phyloP scores from a whole-genome alignment of 345 rosid species.

The Heritiera littoralis region DNA sequence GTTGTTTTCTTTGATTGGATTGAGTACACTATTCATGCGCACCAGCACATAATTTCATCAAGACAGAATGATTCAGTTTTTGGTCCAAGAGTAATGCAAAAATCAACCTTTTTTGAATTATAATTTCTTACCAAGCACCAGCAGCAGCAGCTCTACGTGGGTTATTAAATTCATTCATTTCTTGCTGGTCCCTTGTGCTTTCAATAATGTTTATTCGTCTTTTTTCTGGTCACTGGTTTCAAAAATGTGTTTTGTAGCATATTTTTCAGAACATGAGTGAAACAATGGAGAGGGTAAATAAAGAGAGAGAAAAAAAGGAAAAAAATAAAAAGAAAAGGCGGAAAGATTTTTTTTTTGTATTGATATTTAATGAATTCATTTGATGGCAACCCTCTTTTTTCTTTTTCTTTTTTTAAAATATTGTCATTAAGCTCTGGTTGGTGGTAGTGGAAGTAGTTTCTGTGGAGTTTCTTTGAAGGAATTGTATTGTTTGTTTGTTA shows the following conservation, averaged over 20 bases:
- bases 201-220: conserved; percentile 3
- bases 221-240: background rate
- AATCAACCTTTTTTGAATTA: background rate
- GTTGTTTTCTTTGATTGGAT: background rate
- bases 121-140: conserved; percentile 8
- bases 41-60: background rate
- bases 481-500: conserved; percentile 50
- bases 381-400: conserved; percentile 33
- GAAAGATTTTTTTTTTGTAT: conserved; percentile 7
- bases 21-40: background rate
- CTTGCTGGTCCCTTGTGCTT: conserved; percentile 18
- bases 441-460: conserved; percentile 88
- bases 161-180: conserved; percentile 7
- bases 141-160: background rate
- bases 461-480: conserved; percentile 88
- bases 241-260: conserved; percentile 16
- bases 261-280: conserved; percentile 17
- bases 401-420: conserved; percentile 22
- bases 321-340: conserved; percentile 4
- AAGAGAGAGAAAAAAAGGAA: background rate
- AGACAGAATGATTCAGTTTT: conserved; percentile 11
- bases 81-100: background rate
- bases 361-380: conserved; percentile 26
- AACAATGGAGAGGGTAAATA: background rate
- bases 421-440: conserved; percentile 51